Evolutionary conservation across 345 rosid genomes (phyloP), one percentile per base, ranked within the genome.

Genomic region (Acer campestre): DNA sequence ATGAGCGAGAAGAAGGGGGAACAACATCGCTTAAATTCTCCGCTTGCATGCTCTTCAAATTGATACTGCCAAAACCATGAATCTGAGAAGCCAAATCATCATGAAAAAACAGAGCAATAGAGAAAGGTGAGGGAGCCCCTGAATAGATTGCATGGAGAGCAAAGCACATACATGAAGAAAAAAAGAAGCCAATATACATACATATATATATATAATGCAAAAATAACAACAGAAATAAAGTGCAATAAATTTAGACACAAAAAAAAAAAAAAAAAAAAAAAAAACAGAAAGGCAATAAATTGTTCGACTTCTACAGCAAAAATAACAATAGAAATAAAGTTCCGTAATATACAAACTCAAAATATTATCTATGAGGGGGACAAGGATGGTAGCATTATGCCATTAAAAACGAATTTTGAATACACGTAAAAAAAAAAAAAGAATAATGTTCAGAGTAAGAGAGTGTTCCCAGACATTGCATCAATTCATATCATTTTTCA

Each of bases 1-100:
- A 87, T 81, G 98, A 88, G 22, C 98, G 97, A 46, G 98, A 93
- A 40, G 92, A 89, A 44, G 93, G 88, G 77, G 98, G 98, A 76
- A 95, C 85, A 86, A 95, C 86, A 84, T 90, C 78, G 88, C 85
- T 85, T 74, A 95, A 85, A 82, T 92, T 89, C 85, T 92, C 97
- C 51, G 98, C 97, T 87, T 92, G 98, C 91, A 95, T 83, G 77
- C 90, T 87, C 95, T 90, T 95, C 98, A 95, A 81, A 90, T 95
- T 86, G 75, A 95, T 90, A 89, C 99, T 95, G 98, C 92, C 88
- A 90, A 93, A 90, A 93, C 88, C 93, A 91, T 78, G 83, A 85
- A 84, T 90, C 92, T 89, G 88, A 91, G 91, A 93, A 82, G 77
- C 82, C 83, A 85, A 85, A 82, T 75, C 81, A 85, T 73, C 71